Base-by-base conservation (phyloP, 129 eudicot species). In the Tagetes erecta region DNA sequence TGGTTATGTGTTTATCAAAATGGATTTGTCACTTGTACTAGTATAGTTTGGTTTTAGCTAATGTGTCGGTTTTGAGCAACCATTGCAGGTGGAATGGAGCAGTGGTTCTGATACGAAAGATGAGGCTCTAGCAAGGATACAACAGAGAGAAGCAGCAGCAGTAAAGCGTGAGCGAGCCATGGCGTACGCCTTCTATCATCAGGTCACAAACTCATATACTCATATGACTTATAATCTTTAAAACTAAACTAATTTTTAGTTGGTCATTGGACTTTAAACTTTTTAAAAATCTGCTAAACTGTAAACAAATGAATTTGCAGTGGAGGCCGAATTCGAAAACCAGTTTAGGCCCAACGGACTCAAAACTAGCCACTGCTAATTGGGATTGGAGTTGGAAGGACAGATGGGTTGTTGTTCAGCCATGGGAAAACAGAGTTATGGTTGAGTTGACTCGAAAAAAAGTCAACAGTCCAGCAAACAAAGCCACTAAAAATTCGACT, bases 331-430 rank as follows among this genome's bases (percentile, higher is more conserved):
- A 88, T 80, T 71, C 86, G 4, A 90, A 67, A 67, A 79, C 87
- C 10, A 77, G 79, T 63, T 70, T 74, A 60, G 92, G 87, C 35
- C 50, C 74, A 45, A 71, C 56, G 69, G 81, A 83, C 77, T 62
- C 79, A 7, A 86, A 83, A 40, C 80, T 88, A 3, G 87, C 90
- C 52, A 79, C 85, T 37, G 82, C 89, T 37, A 83, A 88, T 67
- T 95, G 99, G 99, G 97, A 96, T 27, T 95, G 99, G 99, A 95
- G 96, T 83, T 91, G 97, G 97, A 85, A 77, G 86, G 99, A 91
- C 56, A 87, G 97, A 37, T 95, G 97, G 99, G 80, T 95, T 59
- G 93, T 91, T 77, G 92, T 96, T 80, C 91, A 87, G 4, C 97
- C 97, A 49, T 95, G 97, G 97, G 99, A 95, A 84, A 86, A 74